phyloP scores from a whole-genome alignment of 2,329 filamentous ascomycete species.

The Apiospora rasikravindrae region DNA sequence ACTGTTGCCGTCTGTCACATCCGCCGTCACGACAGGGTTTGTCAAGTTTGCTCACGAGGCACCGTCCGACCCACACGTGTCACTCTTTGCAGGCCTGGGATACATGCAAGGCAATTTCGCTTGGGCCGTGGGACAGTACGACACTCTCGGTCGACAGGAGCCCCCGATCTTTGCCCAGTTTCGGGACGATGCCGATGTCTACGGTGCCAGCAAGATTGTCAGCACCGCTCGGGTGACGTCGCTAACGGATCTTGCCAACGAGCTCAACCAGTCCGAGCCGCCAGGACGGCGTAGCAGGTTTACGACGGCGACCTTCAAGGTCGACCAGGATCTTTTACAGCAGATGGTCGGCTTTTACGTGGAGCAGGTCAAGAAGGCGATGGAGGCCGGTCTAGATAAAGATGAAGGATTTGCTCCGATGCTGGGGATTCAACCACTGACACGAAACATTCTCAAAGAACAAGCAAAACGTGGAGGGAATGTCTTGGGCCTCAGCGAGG shows the following conservation, averaged over 20 bases:
- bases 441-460: background rate
- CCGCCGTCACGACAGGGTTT: background rate
- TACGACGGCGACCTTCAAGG: background rate
- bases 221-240: background rate
- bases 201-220: background rate
- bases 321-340: background rate
- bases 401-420: background rate
- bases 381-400: background rate
- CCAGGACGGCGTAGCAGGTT: background rate
- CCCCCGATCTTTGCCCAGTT: background rate
- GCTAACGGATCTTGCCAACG: background rate
- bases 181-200: background rate
- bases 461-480: background rate
- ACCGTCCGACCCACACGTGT: background rate
- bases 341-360: background rate
- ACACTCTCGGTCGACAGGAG: background rate
- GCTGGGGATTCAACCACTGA: background rate
- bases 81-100: conserved; percentile 1
- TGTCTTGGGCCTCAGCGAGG: background rate
- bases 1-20: background rate
- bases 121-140: background rate
- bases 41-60: conserved; percentile 1
- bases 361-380: background rate
- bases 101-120: background rate
- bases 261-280: background rate